These are phyloP conservation scores for Fusarium euwallaceae DNA, from an alignment of 2,329 filamentous ascomycete genomes.

Conservation along the genomic window DNA sequence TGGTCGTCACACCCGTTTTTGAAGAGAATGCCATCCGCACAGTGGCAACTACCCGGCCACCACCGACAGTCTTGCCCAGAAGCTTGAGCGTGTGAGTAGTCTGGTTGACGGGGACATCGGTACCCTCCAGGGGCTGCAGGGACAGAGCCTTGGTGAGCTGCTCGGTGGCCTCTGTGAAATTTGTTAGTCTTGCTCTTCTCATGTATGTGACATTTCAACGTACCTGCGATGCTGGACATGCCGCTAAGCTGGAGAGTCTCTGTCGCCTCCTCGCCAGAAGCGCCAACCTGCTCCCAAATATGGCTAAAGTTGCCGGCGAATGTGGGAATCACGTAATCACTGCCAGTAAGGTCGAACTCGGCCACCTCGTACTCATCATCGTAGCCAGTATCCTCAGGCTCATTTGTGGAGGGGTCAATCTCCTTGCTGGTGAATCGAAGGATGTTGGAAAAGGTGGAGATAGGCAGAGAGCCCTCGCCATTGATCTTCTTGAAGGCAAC, in stretches of 20 bases:
- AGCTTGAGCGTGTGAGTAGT: constrained; percentile 96
- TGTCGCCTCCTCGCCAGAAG: constrained; percentile 88
- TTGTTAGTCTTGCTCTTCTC: constrained; percentile 39
- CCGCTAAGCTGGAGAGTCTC: constrained; percentile 91
- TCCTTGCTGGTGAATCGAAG: constrained; percentile 99
- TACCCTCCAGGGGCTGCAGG: constrained; percentile 93
- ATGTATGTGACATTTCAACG: constrained; percentile 49
- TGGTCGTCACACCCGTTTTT: constrained; percentile 94
- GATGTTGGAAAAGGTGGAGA: constrained; percentile 87
- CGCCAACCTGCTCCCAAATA: constrained; percentile 93
- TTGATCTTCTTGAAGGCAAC: constrained; percentile 90
- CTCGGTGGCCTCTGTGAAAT: constrained; percentile 84
- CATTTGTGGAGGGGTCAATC: constrained; percentile 92
- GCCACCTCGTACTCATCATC: constrained; percentile 98
- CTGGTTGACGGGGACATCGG: constrained; percentile 88
- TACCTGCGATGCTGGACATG: constrained; percentile 93
- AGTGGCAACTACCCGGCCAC: constrained; percentile 87
- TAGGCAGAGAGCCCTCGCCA: constrained; percentile 81
- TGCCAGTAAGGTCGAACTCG: constrained; percentile 89
- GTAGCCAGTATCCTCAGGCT: constrained; percentile 92
- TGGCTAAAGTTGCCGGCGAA: constrained; percentile 97
- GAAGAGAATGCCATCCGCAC: constrained; percentile 95
- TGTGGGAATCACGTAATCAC: constrained; percentile 93
- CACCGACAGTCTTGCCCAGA: constrained; percentile 93
- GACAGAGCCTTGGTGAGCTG: constrained; percentile 88